phyloP scores from a whole-genome alignment of 345 rosid genomes.

The Syzygium aromaticum region DNA sequence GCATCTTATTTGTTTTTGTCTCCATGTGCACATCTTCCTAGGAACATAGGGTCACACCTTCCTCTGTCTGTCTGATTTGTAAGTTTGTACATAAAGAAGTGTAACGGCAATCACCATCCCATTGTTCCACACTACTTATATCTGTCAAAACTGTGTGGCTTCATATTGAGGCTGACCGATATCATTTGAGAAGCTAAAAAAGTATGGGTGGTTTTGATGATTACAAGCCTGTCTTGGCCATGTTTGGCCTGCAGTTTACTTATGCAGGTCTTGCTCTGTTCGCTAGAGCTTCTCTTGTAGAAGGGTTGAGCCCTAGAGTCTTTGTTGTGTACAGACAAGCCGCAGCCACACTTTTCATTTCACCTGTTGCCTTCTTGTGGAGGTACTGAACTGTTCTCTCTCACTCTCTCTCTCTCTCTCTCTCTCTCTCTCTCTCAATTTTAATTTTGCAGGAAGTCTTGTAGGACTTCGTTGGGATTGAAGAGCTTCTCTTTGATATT shows the following conservation, averaged over 20 bases:
- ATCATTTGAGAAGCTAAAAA: neutral
- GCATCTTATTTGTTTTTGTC: neutral
- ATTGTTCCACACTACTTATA: neutral
- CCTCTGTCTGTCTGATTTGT: neutral
- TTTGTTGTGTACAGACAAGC: slow-evolving; percentile 34
- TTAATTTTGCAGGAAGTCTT: slow-evolving; percentile 11
- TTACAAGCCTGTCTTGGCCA: slow-evolving; percentile 23
- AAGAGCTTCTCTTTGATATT: slow-evolving; percentile 28
- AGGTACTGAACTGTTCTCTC: slow-evolving; percentile 3
- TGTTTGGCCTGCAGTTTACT: slow-evolving; percentile 23
- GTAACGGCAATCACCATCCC: neutral
- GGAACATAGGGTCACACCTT: neutral
- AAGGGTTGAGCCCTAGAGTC: slow-evolving; percentile 34
- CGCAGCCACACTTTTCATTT: slow-evolving; percentile 23
- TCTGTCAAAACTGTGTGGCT: neutral
- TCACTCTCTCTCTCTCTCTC: neutral
- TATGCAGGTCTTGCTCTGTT: slow-evolving; percentile 20
- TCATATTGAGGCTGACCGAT: neutral
- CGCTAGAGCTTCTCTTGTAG: slow-evolving; percentile 25
- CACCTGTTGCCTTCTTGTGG: slow-evolving; percentile 22
- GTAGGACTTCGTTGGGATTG: slow-evolving; percentile 13
- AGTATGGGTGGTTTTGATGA: slow-evolving; percentile 11
- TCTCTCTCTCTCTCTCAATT: neutral
- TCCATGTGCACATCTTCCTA: neutral
- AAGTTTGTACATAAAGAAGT: neutral